Conservation (phyloP, 495 filamentous ascomycete species). For the Xylaria intraflava region DNA sequence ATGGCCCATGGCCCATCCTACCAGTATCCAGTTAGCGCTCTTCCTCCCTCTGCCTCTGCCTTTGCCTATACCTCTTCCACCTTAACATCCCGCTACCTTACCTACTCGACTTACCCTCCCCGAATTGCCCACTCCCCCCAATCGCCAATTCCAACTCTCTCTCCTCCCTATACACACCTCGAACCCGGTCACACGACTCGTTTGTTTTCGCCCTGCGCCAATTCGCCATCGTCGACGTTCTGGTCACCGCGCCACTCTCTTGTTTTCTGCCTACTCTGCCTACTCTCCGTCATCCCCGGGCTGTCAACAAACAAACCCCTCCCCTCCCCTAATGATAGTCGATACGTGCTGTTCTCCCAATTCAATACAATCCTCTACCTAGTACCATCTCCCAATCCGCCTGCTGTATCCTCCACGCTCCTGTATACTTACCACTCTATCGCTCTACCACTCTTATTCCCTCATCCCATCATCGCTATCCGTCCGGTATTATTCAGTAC, state of each 20-base stretch:
- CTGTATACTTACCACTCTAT: neutral
- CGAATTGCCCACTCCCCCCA: neutral
- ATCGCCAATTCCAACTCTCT: neutral
- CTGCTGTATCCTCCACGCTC: neutral
- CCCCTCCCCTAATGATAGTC: constrained; percentile 4
- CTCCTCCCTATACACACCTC: neutral
- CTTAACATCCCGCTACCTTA: too few relatives aligned
- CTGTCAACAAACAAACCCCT: neutral
- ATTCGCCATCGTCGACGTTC: constrained; percentile 19
- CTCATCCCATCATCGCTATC: constrained; percentile 10
- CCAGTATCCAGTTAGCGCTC: too few relatives aligned
- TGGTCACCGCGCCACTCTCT: constrained; percentile 17
- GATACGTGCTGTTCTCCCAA: neutral
- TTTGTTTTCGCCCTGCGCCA: constrained; percentile 7
- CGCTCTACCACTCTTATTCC: constrained; percentile 5
- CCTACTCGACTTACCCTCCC: neutral
- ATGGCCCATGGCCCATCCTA: too few relatives aligned
- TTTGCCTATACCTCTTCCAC: too few relatives aligned
- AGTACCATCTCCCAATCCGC: neutral
- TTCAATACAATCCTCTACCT: neutral
- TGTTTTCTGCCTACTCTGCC: constrained; percentile 8
- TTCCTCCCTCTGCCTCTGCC: too few relatives aligned
- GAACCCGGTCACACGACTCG: neutral
- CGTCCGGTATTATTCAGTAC: neutral
- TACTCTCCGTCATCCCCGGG: constrained; percentile 2